Evolutionary conservation across 257 asterid species (phyloP).

Genomic region (Jacaranda mimosifolia): DNA sequence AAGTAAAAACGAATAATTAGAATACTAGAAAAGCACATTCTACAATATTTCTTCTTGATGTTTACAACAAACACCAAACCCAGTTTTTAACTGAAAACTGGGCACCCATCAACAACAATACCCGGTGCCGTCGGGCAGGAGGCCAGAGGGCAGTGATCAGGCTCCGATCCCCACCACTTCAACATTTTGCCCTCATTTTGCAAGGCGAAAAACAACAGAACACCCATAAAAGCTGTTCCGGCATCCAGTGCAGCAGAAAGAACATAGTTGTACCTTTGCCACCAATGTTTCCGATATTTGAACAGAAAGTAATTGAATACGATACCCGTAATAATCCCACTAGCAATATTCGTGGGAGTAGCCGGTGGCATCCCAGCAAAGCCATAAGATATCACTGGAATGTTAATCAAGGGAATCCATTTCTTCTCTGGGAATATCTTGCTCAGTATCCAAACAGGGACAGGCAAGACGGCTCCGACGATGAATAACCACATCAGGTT

Average conservation of each 20-base stretch:
- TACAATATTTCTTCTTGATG: no score
- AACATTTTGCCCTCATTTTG: constrained; percentile 1
- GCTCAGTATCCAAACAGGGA: constrained; percentile 6
- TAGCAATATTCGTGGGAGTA: background rate
- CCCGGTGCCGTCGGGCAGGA: background rate
- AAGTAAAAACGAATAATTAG: no score
- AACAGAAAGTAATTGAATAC: background rate
- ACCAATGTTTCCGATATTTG: background rate
- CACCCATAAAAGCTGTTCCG: constrained; percentile 9
- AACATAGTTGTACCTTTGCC: constrained; percentile 8
- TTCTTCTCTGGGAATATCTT: background rate
- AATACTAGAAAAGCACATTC: no score
- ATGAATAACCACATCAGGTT: background rate
- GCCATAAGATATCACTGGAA: background rate
- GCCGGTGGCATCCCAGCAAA: background rate
- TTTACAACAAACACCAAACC: no score
- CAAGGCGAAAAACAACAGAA: constrained; percentile 1
- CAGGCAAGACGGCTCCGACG: background rate
- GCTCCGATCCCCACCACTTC: constrained; percentile 1
- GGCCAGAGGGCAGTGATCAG: background rate
- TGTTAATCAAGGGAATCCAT: background rate
- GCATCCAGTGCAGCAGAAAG: background rate
- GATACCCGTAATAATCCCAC: constrained; percentile 1
- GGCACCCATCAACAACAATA: background rate
- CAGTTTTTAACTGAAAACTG: background rate